Evolutionary conservation across 768 basidiomycete species (phyloP).

Genomic region (Gymnopilus junonius): DNA sequence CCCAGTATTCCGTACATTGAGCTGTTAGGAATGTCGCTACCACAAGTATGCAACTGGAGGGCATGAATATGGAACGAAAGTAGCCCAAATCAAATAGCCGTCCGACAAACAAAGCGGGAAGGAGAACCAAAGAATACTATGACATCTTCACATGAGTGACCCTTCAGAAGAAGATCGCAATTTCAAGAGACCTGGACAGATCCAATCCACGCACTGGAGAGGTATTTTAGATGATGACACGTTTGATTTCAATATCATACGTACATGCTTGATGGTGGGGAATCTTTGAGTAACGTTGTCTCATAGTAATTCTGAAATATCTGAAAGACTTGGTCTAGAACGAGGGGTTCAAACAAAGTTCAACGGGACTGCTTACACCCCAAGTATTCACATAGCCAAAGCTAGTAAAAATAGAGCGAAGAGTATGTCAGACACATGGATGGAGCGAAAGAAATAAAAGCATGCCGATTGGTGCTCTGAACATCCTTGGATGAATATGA

Average conservation of each 20-base stretch:
- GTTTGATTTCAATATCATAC: slow-evolving; percentile 18
- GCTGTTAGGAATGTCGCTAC: slow-evolving; percentile 64
- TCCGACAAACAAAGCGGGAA: slow-evolving; percentile 66
- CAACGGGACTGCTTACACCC: slow-evolving; percentile 54
- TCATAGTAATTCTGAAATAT: slow-evolving; percentile 79
- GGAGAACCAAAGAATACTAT: slow-evolving; percentile 65
- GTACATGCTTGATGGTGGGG: slow-evolving; percentile 66
- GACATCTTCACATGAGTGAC: not conserved
- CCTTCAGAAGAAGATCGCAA: not conserved
- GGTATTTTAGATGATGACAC: not conserved
- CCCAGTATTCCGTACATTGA: slow-evolving; percentile 77
- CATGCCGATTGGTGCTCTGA: not conserved
- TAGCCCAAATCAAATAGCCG: slow-evolving; percentile 79
- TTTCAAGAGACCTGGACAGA: slow-evolving; percentile 59
- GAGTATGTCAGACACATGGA: slow-evolving; percentile 9
- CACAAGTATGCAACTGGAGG: slow-evolving; percentile 56
- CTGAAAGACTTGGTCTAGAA: slow-evolving; percentile 33
- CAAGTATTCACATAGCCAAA: slow-evolving; percentile 77
- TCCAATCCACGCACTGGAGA: slow-evolving; percentile 75
- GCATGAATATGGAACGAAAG: slow-evolving; percentile 52
- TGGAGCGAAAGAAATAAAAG: not conserved
- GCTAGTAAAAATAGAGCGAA: slow-evolving; percentile 29
- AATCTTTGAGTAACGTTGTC: slow-evolving; percentile 47
- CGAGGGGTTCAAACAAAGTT: not conserved
- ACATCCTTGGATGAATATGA: not conserved